phyloP scores from a whole-genome alignment of 1,284 basidiomycete genomes.

The Somion occarium region DNA sequence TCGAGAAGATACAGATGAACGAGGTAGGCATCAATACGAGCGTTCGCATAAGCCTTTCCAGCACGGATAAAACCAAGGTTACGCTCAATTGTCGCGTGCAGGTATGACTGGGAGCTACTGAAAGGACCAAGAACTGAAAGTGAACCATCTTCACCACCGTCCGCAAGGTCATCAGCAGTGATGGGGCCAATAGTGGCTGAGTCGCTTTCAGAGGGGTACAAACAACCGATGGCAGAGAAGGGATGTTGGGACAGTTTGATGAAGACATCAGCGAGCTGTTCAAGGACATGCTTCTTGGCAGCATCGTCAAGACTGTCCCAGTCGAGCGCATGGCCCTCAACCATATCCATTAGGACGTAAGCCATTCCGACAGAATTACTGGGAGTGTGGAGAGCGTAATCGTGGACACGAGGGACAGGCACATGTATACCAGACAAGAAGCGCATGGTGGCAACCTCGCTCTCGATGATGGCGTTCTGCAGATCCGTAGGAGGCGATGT shows the following conservation, averaged over 20 bases:
- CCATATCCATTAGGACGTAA: conserved; percentile 14
- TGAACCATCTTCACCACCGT: not conserved
- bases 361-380: conserved; percentile 9
- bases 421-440: conserved; percentile 10
- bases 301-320: not conserved
- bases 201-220: not conserved
- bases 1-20: conserved; percentile 15
- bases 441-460: conserved; percentile 12
- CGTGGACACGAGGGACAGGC: conserved; percentile 10
- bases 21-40: conserved; percentile 13
- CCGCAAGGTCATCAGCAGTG: not conserved
- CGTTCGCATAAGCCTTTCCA: conserved; percentile 7
- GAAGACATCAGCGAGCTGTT: conserved; percentile 15
- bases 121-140: conserved; percentile 12
- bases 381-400: conserved; percentile 1
- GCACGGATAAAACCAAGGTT: conserved; percentile 7
- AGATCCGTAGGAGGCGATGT: conserved; percentile 6
- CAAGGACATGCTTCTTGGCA: conserved; percentile 10
- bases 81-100: not conserved
- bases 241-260: conserved; percentile 7
- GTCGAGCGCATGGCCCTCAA: conserved; percentile 2
- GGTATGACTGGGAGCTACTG: conserved; percentile 4
- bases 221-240: conserved; percentile 13
- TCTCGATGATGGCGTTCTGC: conserved; percentile 8
- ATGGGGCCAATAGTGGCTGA: not conserved